phyloP scores from a whole-genome alignment of 305 asterid species.

The Plantago coronopus region DNA sequence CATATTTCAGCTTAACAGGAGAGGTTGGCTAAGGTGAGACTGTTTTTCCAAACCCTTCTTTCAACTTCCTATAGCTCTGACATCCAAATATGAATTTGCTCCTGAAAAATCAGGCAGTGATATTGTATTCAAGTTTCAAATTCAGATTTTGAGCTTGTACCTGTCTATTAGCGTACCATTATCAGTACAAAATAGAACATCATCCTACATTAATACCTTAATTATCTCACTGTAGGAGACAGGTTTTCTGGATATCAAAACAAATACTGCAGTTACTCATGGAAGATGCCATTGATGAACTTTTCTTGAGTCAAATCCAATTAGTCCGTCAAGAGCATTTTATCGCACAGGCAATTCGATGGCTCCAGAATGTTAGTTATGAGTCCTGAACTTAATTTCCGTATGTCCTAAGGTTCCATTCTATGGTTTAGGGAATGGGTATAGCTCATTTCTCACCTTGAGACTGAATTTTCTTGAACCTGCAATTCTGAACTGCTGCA shows the following conservation, averaged over 20 bases:
- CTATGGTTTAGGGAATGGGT: background rate
- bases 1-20: constrained; percentile 76
- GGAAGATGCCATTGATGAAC: constrained; percentile 97
- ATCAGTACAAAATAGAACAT: background rate
- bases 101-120: background rate
- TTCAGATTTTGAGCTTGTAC: background rate
- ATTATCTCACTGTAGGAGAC: constrained; percentile 53
- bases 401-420: background rate
- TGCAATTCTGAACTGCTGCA: constrained; percentile 9
- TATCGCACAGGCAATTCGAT: constrained; percentile 60
- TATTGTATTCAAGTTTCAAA: background rate
- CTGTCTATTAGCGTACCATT: background rate
- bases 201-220: background rate
- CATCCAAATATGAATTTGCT: constrained; percentile 9
- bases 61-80: constrained; percentile 14
- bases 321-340: constrained; percentile 85
- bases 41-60: constrained; percentile 6
- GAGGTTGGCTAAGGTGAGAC: constrained; percentile 91
- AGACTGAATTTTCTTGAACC: no score
- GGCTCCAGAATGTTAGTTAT: constrained; percentile 73
- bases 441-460: no score
- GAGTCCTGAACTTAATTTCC: constrained; percentile 14
- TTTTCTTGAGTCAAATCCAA: constrained; percentile 78
- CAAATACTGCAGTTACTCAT: constrained; percentile 83
- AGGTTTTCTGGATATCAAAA: constrained; percentile 92